These are phyloP conservation scores for Rugosomyces carneus DNA, from an alignment of 1,284 basidiomycete species.

Conservation along the genomic window DNA sequence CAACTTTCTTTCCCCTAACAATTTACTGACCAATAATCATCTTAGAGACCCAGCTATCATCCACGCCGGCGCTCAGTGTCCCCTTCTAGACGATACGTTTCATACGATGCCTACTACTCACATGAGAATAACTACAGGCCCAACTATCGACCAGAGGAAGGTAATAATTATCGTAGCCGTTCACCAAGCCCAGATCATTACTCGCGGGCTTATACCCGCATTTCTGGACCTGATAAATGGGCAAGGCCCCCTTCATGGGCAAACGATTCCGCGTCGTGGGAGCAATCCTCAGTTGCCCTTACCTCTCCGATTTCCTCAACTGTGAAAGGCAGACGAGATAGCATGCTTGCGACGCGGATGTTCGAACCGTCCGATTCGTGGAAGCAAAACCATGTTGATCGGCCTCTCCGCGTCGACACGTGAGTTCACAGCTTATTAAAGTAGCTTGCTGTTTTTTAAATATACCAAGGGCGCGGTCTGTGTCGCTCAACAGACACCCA, in stretches of 20 bases:
- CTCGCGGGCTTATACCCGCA: conserved; percentile 22
- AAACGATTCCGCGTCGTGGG: conserved; percentile 23
- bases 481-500: conserved; percentile 10
- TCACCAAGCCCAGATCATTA: conserved; percentile 50
- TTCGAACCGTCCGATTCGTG: conserved; percentile 68
- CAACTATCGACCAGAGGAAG: conserved; percentile 38
- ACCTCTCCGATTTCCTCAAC: conserved; percentile 26
- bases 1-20: conserved; percentile 6
- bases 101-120: conserved; percentile 47
- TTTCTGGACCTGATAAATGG: conserved; percentile 27
- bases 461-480: conserved; percentile 5
- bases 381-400: conserved; percentile 51
- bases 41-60: conserved; percentile 25
- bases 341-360: conserved; percentile 43
- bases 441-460: neutral
- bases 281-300: conserved; percentile 25
- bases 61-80: conserved; percentile 40
- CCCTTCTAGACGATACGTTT: conserved; percentile 36
- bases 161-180: conserved; percentile 34
- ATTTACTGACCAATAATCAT: neutral
- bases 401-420: conserved; percentile 25
- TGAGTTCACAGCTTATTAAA: conserved; percentile 17
- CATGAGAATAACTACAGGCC: conserved; percentile 29
- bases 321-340: conserved; percentile 26
- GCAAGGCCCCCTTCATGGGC: conserved; percentile 33